phyloP scores from a whole-genome alignment of 768 basidiomycete genomes.

The Rhizopogon vesiculosus region DNA sequence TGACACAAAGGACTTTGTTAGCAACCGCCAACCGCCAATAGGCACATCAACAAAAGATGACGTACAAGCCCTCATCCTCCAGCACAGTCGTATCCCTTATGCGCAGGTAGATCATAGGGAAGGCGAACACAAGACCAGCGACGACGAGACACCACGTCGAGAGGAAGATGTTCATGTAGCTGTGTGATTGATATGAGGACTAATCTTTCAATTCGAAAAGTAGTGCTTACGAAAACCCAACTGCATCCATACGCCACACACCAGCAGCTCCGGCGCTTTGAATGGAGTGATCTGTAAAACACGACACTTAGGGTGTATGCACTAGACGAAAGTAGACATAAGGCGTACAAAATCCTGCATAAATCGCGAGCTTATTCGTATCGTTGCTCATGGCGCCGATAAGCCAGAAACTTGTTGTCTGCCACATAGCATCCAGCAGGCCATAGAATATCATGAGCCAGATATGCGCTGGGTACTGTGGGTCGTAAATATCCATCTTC shows the following conservation, averaged over 20 bases:
- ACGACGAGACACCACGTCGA: slow-evolving; percentile 69
- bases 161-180: slow-evolving; percentile 65
- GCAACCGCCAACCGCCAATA: background rate
- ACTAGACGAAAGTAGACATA: background rate
- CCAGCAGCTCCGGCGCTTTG: slow-evolving; percentile 74
- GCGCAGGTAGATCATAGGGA: slow-evolving; percentile 71
- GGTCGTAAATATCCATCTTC: slow-evolving; percentile 51
- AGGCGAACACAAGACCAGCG: slow-evolving; percentile 54
- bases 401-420: slow-evolving; percentile 73
- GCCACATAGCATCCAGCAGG: slow-evolving; percentile 77
- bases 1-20: background rate
- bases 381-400: slow-evolving; percentile 85
- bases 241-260: slow-evolving; percentile 64
- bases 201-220: background rate
- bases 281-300: slow-evolving; percentile 55
- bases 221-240: slow-evolving; percentile 54
- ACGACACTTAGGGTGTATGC: background rate
- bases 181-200: slow-evolving; percentile 2
- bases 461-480: slow-evolving; percentile 28
- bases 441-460: slow-evolving; percentile 67
- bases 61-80: slow-evolving; percentile 53
- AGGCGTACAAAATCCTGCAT: slow-evolving; percentile 70
- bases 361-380: slow-evolving; percentile 69
- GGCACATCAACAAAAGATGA: slow-evolving; percentile 1
- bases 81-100: slow-evolving; percentile 53